phyloP scores from a whole-genome alignment of 2,329 filamentous ascomycete species.

The Neodidymelliopsis sp. region DNA sequence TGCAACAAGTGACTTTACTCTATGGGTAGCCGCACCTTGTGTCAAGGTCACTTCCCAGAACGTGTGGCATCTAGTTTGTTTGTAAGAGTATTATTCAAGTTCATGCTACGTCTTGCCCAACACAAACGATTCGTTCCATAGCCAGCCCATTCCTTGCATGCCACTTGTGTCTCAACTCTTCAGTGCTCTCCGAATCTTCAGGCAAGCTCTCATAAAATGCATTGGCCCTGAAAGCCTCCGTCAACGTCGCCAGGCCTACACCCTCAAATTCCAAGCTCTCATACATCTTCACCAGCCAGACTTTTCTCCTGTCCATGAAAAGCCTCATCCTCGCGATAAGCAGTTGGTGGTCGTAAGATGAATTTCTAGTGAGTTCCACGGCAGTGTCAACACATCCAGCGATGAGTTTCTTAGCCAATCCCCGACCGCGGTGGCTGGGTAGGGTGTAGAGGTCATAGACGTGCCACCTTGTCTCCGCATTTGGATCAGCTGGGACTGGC shows the following conservation, averaged over 20 bases:
- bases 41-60: too few relatives aligned
- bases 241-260: constrained; percentile 19
- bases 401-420: constrained; percentile 20
- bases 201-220: constrained; percentile 25
- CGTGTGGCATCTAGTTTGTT: too few relatives aligned
- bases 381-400: constrained; percentile 8
- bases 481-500: constrained; percentile 14
- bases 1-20: background rate
- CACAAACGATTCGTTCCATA: constrained; percentile 27
- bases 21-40: background rate
- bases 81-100: too few relatives aligned
- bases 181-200: constrained; percentile 19
- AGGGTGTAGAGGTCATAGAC: constrained; percentile 27
- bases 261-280: constrained; percentile 22
- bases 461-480: constrained; percentile 27
- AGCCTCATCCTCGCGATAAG: constrained; percentile 21
- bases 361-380: background rate
- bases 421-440: constrained; percentile 19
- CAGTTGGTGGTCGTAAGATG: background rate
- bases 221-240: constrained; percentile 21
- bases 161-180: constrained; percentile 21
- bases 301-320: constrained; percentile 19
- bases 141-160: constrained; percentile 24
- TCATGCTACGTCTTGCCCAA: constrained; percentile 3
- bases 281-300: constrained; percentile 22